phyloP scores from a whole-genome alignment of 495 filamentous ascomycete genomes.

The Sporormia fimetaria region DNA sequence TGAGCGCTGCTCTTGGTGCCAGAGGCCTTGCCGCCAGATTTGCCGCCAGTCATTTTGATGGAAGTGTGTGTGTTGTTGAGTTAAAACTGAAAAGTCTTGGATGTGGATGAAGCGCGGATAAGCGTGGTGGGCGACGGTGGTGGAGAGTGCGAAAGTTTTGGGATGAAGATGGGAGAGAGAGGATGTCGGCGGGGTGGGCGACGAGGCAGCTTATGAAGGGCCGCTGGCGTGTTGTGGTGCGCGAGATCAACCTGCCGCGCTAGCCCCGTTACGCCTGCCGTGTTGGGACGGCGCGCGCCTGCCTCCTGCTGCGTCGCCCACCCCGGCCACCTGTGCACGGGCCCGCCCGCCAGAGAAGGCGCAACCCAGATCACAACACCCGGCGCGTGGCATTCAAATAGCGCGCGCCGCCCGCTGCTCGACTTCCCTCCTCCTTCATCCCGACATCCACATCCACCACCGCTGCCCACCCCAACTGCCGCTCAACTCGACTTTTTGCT shows the following conservation, averaged over 20 bases:
- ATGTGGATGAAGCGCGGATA: constrained; percentile 28
- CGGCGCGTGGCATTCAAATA: constrained; percentile 23
- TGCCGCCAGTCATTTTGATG: constrained; percentile 96
- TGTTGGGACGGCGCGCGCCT: too few species aligned
- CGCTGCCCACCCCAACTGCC: background rate
- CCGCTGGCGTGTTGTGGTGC: constrained; percentile 25
- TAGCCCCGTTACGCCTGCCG: too few species aligned
- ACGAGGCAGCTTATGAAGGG: constrained; percentile 25
- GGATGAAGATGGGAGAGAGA: constrained; percentile 21
- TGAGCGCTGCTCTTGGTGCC: constrained; percentile 85
- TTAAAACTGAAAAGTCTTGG: constrained; percentile 17
- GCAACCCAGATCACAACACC: constrained; percentile 25
- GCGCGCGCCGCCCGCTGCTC: constrained; percentile 23
- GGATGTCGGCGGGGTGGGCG: constrained; percentile 13
- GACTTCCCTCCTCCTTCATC: constrained; percentile 23
- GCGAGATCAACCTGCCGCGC: constrained; percentile 27
- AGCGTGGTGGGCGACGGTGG: constrained; percentile 28
- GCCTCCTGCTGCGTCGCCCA: background rate
- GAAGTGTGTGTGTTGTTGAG: constrained; percentile 24
- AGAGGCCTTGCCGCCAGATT: constrained; percentile 97
- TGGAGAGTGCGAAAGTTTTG: constrained; percentile 13
- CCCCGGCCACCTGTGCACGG: constrained; percentile 12
- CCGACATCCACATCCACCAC: constrained; percentile 11
- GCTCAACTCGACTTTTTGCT: constrained; percentile 1
- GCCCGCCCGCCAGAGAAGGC: constrained; percentile 10